Percentiles rank a stretch among this genome's conserved stretches.
phyloP scores from a whole-genome alignment of 768 basidiomycete genomes.

The Mycena galopus region DNA sequence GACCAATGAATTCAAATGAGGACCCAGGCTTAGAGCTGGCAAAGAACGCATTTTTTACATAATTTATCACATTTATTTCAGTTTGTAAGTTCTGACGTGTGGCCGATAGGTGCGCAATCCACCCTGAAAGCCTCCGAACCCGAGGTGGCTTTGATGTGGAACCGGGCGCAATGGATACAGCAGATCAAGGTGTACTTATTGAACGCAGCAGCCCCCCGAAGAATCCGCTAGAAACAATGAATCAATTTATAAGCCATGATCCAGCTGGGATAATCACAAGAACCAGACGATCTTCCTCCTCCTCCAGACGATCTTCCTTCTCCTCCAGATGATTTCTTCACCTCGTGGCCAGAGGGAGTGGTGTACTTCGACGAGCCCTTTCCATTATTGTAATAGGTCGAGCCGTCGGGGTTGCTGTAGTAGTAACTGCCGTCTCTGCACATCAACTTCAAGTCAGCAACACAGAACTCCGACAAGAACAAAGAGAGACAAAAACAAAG shows the following conservation, averaged over 20 bases:
- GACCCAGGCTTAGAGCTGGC: no score
- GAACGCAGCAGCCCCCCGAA: background rate
- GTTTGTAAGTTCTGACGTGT: no score
- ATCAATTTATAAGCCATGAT: background rate
- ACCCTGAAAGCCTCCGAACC: no score
- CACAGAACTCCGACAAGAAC: background rate
- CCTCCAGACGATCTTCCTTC: no score
- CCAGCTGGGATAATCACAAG: constrained; percentile 1
- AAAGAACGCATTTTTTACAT: no score
- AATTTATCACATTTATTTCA: no score
- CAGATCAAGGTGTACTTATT: no score
- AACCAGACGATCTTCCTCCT: background rate
- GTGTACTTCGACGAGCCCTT: background rate
- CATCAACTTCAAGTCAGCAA: background rate
- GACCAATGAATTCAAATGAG: no score
- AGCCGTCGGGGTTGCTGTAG: background rate
- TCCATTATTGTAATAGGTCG: background rate
- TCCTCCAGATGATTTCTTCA: background rate
- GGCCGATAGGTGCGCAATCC: no score
- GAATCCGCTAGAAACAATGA: background rate
- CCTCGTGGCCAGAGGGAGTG: background rate
- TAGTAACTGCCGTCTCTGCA: constrained; percentile 3
- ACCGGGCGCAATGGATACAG: no score
- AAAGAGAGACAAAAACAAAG: background rate
- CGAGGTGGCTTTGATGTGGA: background rate